These are phyloP conservation scores for Populus nigra DNA, from an alignment of 345 rosid species.

Conservation along the genomic window DNA sequence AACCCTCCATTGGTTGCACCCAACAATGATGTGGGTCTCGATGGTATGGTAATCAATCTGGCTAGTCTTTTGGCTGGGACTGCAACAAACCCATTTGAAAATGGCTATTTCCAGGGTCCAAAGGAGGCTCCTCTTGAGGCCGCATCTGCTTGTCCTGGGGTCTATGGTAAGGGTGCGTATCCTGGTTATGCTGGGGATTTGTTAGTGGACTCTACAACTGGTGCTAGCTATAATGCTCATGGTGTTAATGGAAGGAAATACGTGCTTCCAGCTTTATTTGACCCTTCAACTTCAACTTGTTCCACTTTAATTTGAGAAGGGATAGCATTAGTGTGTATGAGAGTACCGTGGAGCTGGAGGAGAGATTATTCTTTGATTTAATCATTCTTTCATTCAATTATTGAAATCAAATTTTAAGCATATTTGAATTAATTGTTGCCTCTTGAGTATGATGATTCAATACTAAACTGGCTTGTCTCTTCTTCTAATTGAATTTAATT, in stretches of 20 bases:
- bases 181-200: conserved; percentile 32
- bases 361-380: neutral
- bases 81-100: conserved; percentile 29
- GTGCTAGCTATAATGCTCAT: conserved; percentile 28
- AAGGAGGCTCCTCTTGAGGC: conserved; percentile 33
- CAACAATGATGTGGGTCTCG: conserved; percentile 31
- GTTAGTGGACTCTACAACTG: conserved; percentile 21
- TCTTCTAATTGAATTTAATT: too few species aligned
- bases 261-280: conserved; percentile 31
- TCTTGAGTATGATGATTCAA: neutral
- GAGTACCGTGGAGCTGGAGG: neutral
- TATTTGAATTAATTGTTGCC: neutral
- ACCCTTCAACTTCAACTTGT: conserved; percentile 22
- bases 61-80: conserved; percentile 34
- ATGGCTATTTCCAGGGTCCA: conserved; percentile 35
- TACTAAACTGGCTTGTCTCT: too few species aligned
- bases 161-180: conserved; percentile 27
- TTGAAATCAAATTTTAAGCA: neutral
- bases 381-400: neutral
- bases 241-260: conserved; percentile 33
- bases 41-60: conserved; percentile 27
- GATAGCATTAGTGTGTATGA: neutral
- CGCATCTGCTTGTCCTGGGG: conserved; percentile 29
- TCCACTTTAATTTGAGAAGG: conserved; percentile 12
- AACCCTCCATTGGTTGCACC: conserved; percentile 19